These are phyloP conservation scores for Chytridiales sp. DNA, from an alignment of 371 early-diverging fungal species.

Conservation along the genomic window DNA sequence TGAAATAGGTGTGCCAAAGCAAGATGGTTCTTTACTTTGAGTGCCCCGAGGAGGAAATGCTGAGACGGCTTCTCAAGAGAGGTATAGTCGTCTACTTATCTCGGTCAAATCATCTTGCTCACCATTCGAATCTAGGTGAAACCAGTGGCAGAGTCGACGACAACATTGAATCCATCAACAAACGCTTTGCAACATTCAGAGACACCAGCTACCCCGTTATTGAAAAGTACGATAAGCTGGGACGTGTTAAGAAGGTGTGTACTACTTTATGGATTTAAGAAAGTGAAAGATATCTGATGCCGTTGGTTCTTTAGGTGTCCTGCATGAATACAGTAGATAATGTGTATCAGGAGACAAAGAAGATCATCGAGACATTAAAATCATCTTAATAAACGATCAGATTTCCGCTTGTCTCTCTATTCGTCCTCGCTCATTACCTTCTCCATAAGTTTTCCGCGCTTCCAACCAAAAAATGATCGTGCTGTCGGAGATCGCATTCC, in stretches of 20 bases:
- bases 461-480: too few species aligned
- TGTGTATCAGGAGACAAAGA: conserved; percentile 43
- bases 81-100: too few species aligned
- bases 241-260: conserved; percentile 74
- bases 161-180: conserved; percentile 92
- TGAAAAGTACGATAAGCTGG: conserved; percentile 66
- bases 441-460: too few species aligned
- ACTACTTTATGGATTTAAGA: background rate
- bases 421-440: too few species aligned
- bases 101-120: too few species aligned
- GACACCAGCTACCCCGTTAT: conserved; percentile 90
- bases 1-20: conserved; percentile 65
- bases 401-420: too few species aligned
- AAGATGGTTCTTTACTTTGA: conserved; percentile 85
- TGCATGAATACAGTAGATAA: conserved; percentile 43
- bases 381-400: too few species aligned
- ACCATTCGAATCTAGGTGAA: conserved; percentile 60
- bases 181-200: conserved; percentile 84
- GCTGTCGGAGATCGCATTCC: too few species aligned
- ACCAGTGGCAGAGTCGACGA: conserved; percentile 93
- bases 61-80: conserved; percentile 75
- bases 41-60: conserved; percentile 87
- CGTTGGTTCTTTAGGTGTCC: conserved; percentile 31
- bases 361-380: conserved; percentile 23
- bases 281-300: background rate